Base-by-base conservation (phyloP, 176 grass and related monocot genomes). In the Melocanna baccifera region DNA sequence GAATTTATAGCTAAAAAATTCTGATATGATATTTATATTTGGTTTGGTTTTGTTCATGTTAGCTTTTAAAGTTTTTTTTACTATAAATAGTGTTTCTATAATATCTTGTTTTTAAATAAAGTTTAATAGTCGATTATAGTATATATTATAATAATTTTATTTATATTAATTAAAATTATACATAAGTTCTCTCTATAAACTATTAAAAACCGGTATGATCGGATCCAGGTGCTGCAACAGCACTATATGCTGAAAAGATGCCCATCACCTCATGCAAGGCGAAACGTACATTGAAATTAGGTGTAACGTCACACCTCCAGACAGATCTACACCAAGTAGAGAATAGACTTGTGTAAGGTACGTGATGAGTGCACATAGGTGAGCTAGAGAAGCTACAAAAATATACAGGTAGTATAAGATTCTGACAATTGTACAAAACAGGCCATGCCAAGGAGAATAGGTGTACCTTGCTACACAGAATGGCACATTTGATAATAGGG, bases 211-310 rank as follows among this genome's bases (percentile, higher is more conserved):
- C 32, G 4, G 4, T 34, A 34, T 4, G 4, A 34, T n/a, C 32
- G 32, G 4, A 34, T 2, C 58, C 71, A 58, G 22, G 72, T 30
- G 73, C 78, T 55, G 37, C 73, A 79, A 61, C 71, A 28, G 29
- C 67, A 61, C 3, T 39, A 67, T 20, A 71, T 82, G 83, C 43
- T 19, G 19, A 25, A 59, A 67, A 84, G 34, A 55, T 28, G 46
- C 66, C 13, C 68, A 11, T 26, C 78, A 36, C 26, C 48, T 37
- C 37, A 57, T 20, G 67, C 37, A 37, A 85, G 61, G 22, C 48
- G 61, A 80, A 80, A 67, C 62, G 47, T 11, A 7, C 73, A n/a
- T 48, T 45, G 29, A 14, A 22, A 86, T 73, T 77, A 65, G 79
- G 67, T 90, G 79, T 11, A 45, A 57, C 18, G 74, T 90, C 79